A percentile compares a stretch with the other conserved stretches of the same genome.
phyloP scores from a whole-genome alignment of 2,329 filamentous ascomycete species.

The Cladosporium sp. region DNA sequence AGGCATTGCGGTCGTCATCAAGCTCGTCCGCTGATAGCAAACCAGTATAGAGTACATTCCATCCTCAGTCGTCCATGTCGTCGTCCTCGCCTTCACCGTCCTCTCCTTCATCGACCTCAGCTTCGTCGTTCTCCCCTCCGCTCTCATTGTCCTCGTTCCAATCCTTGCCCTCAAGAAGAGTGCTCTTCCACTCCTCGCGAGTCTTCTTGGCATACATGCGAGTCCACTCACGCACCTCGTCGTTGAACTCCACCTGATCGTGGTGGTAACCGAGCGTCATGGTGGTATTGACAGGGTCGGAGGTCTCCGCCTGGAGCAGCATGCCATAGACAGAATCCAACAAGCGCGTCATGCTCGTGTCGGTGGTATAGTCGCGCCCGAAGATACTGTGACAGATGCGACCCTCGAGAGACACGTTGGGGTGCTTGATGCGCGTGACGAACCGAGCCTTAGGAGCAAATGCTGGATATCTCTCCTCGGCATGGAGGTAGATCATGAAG shows the following conservation, averaged over 20 bases:
- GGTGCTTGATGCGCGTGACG: constrained; percentile 42
- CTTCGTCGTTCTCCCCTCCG: neutral
- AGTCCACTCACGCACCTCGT: constrained; percentile 35
- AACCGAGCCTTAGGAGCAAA: constrained; percentile 42
- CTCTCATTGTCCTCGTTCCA: neutral
- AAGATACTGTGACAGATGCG: constrained; percentile 42
- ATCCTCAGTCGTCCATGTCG: neutral
- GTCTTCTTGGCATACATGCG: constrained; percentile 37
- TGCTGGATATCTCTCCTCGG: constrained; percentile 41
- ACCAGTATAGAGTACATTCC: neutral
- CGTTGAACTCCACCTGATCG: constrained; percentile 39
- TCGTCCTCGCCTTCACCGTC: neutral
- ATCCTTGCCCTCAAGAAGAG: constrained; percentile 25
- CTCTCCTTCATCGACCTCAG: neutral
- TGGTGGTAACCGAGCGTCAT: constrained; percentile 39
- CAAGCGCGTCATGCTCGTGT: constrained; percentile 38
- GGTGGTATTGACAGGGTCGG: constrained; percentile 38
- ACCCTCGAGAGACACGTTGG: constrained; percentile 40
- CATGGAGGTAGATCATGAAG: constrained; percentile 60
- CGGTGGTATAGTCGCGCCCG: constrained; percentile 42
- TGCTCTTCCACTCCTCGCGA: constrained; percentile 34
- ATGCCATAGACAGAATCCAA: constrained; percentile 41
- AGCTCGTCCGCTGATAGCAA: neutral
- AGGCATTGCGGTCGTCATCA: neutral
- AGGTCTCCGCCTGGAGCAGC: constrained; percentile 39